Conservation (phyloP, 306 rosid genomes). For the Vigna trinervia region DNA sequence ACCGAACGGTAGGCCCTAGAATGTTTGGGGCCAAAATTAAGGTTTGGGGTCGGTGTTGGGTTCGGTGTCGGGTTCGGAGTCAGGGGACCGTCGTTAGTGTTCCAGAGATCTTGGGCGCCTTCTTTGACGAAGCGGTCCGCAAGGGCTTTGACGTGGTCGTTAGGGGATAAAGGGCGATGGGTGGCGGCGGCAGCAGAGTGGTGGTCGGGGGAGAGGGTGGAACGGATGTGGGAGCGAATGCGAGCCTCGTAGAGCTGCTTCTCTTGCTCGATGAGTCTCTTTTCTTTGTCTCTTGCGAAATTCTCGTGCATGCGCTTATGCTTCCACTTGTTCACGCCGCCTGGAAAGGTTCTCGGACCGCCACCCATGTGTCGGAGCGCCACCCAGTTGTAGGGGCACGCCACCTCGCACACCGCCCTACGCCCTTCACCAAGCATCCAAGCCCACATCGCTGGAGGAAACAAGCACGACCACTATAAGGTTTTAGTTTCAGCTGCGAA, state of each 20-base stretch:
- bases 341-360: conserved; percentile 93
- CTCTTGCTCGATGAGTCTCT: conserved; percentile 73
- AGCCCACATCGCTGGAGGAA: conserved; percentile 53
- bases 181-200: conserved; percentile 44
- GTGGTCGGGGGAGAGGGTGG: conserved; percentile 57
- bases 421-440: conserved; percentile 55
- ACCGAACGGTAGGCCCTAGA: conserved; percentile 58
- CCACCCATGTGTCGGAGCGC: conserved; percentile 80
- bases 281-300: conserved; percentile 76
- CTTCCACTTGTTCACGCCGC: conserved; percentile 92
- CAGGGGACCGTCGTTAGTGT: conserved; percentile 71
- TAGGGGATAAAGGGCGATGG: conserved; percentile 68
- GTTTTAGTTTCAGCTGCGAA: neutral
- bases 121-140: conserved; percentile 82
- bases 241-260: conserved; percentile 88
- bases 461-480: neutral
- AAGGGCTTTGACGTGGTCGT: conserved; percentile 68
- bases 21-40: conserved; percentile 44
- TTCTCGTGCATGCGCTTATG: conserved; percentile 99
- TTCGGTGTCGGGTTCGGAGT: neutral
- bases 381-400: conserved; percentile 43
- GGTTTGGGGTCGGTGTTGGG: neutral
- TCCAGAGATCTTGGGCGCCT: conserved; percentile 90
- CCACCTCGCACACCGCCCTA: conserved; percentile 47
- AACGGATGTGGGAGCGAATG: conserved; percentile 83